Conservation (phyloP, 1,284 basidiomycete species). For the Phenoliferia sp. region DNA sequence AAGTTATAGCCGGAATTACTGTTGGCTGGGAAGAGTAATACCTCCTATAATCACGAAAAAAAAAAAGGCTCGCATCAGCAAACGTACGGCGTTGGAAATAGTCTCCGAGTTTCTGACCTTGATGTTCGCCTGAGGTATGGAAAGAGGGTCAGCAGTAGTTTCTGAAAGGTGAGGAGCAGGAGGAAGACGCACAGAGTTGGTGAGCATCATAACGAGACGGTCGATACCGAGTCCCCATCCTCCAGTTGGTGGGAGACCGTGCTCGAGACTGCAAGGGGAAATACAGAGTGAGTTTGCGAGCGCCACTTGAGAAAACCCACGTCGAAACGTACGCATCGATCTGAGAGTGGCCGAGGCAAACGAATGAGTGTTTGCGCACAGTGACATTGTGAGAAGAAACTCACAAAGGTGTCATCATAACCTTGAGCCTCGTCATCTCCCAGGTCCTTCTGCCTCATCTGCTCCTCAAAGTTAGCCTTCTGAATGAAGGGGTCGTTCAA, state of each 20-base stretch:
- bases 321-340: conserved; percentile 3
- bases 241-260: conserved; percentile 94
- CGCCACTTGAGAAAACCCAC: not conserved
- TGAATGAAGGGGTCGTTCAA: conserved; percentile 98
- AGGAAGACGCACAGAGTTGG: not conserved
- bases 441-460: conserved; percentile 85
- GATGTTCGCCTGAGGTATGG: not conserved
- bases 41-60: not conserved
- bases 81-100: too few species aligned
- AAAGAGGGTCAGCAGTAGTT: not conserved
- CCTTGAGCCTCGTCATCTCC: conserved; percentile 98
- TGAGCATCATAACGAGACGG: conserved; percentile 38
- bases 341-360: conserved; percentile 5
- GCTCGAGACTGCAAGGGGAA: conserved; percentile 65
- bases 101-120: too few species aligned
- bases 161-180: not conserved
- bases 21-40: not conserved
- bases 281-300: conserved; percentile 11
- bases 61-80: too few species aligned
- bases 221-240: conserved; percentile 95
- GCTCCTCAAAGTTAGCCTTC: conserved; percentile 88
- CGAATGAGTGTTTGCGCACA: not conserved
- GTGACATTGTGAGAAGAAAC: conserved; percentile 60
- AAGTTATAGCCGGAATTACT: too few species aligned
- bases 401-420: conserved; percentile 88